phyloP scores from a whole-genome alignment of 768 basidiomycete genomes.

The Lactarius vividus region DNA sequence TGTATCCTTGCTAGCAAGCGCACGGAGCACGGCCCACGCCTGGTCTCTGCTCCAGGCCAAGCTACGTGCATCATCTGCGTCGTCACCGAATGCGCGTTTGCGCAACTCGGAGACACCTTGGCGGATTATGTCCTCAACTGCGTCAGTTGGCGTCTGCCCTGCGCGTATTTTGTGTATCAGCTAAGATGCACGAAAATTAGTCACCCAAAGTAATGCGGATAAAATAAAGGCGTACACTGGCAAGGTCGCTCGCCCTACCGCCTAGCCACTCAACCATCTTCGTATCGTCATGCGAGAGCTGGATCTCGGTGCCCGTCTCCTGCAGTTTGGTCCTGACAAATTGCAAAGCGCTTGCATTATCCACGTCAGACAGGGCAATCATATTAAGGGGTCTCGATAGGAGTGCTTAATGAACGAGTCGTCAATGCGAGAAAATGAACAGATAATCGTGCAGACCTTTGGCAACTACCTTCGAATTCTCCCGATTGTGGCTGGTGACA shows the following conservation, averaged over 20 bases:
- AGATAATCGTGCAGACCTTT: conserved; percentile 50
- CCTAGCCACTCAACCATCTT: conserved; percentile 72
- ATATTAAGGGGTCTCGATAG: conserved; percentile 79
- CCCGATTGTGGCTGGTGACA: conserved; percentile 85
- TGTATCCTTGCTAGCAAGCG: conserved; percentile 67
- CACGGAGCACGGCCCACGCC: conserved; percentile 79
- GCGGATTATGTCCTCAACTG: conserved; percentile 85
- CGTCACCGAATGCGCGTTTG: conserved; percentile 93
- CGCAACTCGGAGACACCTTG: conserved; percentile 79
- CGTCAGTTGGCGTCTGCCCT: conserved; percentile 69
- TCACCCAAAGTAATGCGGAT: not conserved
- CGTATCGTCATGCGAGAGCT: conserved; percentile 55
- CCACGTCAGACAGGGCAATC: conserved; percentile 84
- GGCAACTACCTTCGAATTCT: conserved; percentile 79
- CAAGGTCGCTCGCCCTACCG: conserved; percentile 87
- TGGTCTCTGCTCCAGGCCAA: conserved; percentile 85
- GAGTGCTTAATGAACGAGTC: conserved; percentile 49
- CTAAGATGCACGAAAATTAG: conserved; percentile 37
- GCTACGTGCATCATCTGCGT: conserved; percentile 79
- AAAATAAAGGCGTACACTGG: conserved; percentile 55
- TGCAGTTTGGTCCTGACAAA: conserved; percentile 79
- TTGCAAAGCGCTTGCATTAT: conserved; percentile 69
- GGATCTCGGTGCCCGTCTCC: conserved; percentile 50
- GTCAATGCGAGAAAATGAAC: not conserved
- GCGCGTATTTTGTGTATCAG: conserved; percentile 82